These are phyloP conservation scores for Torulaspora globosa DNA, from an alignment of 1,139 yeast species.

Conservation along the genomic window DNA sequence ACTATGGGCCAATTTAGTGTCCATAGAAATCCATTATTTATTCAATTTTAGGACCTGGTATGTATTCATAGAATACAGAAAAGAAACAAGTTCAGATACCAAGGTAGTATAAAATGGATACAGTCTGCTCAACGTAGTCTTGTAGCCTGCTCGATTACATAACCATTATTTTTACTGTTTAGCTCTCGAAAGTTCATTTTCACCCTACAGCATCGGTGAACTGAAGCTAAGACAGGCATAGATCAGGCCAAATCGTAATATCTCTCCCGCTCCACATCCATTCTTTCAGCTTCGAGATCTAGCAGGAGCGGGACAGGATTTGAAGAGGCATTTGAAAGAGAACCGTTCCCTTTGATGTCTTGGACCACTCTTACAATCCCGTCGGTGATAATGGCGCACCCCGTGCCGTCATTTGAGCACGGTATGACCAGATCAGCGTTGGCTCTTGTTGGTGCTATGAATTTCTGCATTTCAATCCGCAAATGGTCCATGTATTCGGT, in stretches of 20 bases:
- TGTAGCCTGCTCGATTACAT: neutral
- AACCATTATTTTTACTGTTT: neutral
- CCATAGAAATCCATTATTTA: slow-evolving; percentile 9
- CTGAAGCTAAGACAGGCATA: neutral
- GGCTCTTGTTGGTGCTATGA: slow-evolving; percentile 70
- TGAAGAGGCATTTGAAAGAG: slow-evolving; percentile 10
- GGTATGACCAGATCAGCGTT: slow-evolving; percentile 82
- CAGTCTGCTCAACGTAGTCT: slow-evolving; percentile 4
- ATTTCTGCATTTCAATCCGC: slow-evolving; percentile 74
- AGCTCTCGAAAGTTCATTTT: neutral
- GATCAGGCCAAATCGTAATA: slow-evolving; percentile 43
- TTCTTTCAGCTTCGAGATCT: slow-evolving; percentile 42
- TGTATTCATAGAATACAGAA: slow-evolving; percentile 4
- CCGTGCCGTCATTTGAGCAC: slow-evolving; percentile 46
- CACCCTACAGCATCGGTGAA: neutral
- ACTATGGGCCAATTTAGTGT: neutral
- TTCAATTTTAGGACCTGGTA: slow-evolving; percentile 14
- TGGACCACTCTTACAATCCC: slow-evolving; percentile 53
- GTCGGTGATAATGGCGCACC: slow-evolving; percentile 67
- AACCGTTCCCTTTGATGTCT: slow-evolving; percentile 20
- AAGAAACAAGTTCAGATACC: slow-evolving; percentile 8
- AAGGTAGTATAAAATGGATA: slow-evolving; percentile 23
- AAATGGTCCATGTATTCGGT: slow-evolving; percentile 59
- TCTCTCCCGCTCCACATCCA: slow-evolving; percentile 48
- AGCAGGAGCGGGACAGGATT: slow-evolving; percentile 15